Base-by-base conservation (phyloP, 129 eudicot genomes). In the Scalesia atractyloides region DNA sequence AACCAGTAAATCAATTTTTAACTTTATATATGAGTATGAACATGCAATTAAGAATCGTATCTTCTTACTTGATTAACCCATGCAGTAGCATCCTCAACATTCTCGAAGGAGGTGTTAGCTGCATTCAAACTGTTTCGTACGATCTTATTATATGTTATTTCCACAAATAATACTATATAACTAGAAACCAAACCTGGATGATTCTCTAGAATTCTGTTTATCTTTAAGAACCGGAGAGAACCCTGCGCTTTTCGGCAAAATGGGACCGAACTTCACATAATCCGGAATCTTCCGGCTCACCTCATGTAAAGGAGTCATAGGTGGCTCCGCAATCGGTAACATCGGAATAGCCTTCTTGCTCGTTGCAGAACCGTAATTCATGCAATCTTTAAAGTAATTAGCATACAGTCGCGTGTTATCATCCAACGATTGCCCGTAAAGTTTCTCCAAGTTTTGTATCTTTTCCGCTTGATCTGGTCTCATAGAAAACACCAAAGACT, bases 401-500 rank as follows among this genome's bases (percentile, higher is more conserved):
- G 91, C 89, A 57, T 87, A 90, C 59, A 85, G 77, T 74, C 82
- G 87, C 0, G 95, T 87, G 63, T 90, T 87, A 63, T 90, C 94
- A 69, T 90, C 91, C 79, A 90, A 77, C 2, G 94, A 84, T 59
- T 85, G 89, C 52, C 97, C 91, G 22, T 90, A 90, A 43, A 76
- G 83, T 75, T 75, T 80, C 66, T 90, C 97, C 72, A 90, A 70
- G 22, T 83, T 73, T 30, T 85, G 89, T 76, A 90, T 77, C 70
- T 81, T 87, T 74, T 90, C 97, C 0, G 89, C 91, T 66, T 87
- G 97, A 84, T 90, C 97, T 17, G 97, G 95, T 72, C 94, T 85
- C 81, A 85, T 80, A 4, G 95, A 90, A 73, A 87, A 74, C 12
- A 90, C 72, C 74, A 90, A 80, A 16, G 97, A 90, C 33, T 90